These are phyloP conservation scores for Penicillium angulare DNA, from an alignment of 495 filamentous ascomycete species.

Conservation along the genomic window DNA sequence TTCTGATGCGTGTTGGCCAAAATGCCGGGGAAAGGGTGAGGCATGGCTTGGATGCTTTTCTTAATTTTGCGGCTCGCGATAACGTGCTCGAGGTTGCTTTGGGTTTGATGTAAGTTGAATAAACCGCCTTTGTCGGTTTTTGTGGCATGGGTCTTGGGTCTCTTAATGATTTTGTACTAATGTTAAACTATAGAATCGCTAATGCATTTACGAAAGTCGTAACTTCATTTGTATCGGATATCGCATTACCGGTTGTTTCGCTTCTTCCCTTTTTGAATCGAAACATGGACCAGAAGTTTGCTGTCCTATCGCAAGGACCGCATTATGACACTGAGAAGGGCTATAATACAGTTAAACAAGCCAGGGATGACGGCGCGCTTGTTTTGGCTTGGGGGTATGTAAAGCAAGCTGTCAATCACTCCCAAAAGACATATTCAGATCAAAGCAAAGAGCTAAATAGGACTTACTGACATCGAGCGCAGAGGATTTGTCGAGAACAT, in stretches of 20 bases:
- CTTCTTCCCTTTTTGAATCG: conserved; percentile 65
- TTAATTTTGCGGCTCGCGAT: conserved; percentile 69
- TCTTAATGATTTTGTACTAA: neutral
- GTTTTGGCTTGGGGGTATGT: conserved; percentile 68
- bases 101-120: conserved; percentile 62
- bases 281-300: conserved; percentile 76
- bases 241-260: conserved; percentile 66
- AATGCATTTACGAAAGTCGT: conserved; percentile 71
- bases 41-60: conserved; percentile 58
- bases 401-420: neutral
- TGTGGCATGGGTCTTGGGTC: neutral
- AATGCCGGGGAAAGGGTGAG: conserved; percentile 33
- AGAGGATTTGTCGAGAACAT: conserved; percentile 66
- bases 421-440: too few relatives aligned
- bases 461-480: neutral
- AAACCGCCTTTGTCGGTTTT: neutral
- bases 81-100: conserved; percentile 76
- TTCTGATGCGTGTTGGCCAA: conserved; percentile 25
- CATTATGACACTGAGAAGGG: conserved; percentile 42
- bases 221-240: conserved; percentile 69
- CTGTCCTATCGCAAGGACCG: conserved; percentile 57
- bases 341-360: conserved; percentile 69
- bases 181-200: conserved; percentile 51
- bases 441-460: neutral
- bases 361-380: conserved; percentile 67